A percentile compares a stretch with the other conserved stretches of the same genome.
Evolutionary conservation across 371 early-diverging fungal genomes (phyloP).

Genomic region (Apophysomyces elegans): DNA sequence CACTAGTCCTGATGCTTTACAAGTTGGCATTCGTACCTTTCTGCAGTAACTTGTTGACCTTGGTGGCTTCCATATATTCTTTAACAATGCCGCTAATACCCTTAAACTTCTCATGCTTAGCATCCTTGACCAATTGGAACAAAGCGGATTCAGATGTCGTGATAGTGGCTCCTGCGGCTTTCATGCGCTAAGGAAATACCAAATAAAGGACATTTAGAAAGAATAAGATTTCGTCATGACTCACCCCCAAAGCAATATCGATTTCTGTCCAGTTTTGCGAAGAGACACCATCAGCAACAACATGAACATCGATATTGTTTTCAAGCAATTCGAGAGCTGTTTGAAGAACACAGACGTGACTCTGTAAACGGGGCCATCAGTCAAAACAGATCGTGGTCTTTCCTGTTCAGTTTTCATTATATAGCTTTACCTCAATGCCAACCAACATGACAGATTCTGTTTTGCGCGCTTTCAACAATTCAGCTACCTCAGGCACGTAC

Average conservation of each 20-base stretch:
- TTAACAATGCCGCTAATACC: slow-evolving; percentile 79
- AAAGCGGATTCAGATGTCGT: slow-evolving; percentile 91
- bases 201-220: background rate
- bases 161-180: slow-evolving; percentile 76
- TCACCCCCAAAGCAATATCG: slow-evolving; percentile 80
- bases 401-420: background rate
- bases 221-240: slow-evolving; percentile 19
- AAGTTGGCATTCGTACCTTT: slow-evolving; percentile 33
- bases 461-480: slow-evolving; percentile 57
- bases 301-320: slow-evolving; percentile 76
- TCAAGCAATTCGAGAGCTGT: slow-evolving; percentile 89
- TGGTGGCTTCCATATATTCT: slow-evolving; percentile 68
- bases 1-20: slow-evolving; percentile 11
- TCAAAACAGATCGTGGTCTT: background rate
- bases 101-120: slow-evolving; percentile 82
- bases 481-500: slow-evolving; percentile 72
- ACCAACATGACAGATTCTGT: slow-evolving; percentile 81
- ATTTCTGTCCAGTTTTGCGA: slow-evolving; percentile 87
- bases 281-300: slow-evolving; percentile 91
- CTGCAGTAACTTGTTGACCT: slow-evolving; percentile 67
- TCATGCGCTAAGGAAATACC: slow-evolving; percentile 61
- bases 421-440: slow-evolving; percentile 81
- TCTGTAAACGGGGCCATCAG: slow-evolving; percentile 36
- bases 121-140: slow-evolving; percentile 88
- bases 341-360: slow-evolving; percentile 95